Evolutionary conservation across 1,139 yeast species (phyloP).

Genomic region (Chernovozyma aurita): DNA sequence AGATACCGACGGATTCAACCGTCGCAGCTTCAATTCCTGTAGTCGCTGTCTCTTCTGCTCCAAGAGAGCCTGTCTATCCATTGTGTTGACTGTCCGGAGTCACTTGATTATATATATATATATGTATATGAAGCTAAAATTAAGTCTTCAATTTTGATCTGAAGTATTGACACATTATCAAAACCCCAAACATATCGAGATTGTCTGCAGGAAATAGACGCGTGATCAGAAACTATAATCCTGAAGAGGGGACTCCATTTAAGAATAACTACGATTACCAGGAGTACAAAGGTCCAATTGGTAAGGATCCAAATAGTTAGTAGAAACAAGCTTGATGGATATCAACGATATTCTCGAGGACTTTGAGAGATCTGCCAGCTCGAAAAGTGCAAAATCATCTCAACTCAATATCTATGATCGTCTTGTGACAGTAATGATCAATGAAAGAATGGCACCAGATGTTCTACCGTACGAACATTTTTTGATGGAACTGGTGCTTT

Average conservation of each 20-base stretch:
- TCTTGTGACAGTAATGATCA: constrained; percentile 68
- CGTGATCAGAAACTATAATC: too few relatives aligned
- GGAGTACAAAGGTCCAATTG: too few relatives aligned
- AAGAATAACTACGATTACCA: too few relatives aligned
- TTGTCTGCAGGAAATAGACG: too few relatives aligned
- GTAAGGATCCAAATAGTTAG: too few relatives aligned
- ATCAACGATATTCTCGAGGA: constrained; percentile 68
- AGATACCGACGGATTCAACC: constrained; percentile 12
- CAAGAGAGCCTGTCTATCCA: constrained; percentile 38
- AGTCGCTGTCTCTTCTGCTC: constrained; percentile 42
- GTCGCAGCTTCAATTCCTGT: constrained; percentile 33
- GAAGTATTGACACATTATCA: too few relatives aligned
- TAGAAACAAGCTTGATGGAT: too few relatives aligned
- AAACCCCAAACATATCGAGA: too few relatives aligned
- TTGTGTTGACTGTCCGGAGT: too few relatives aligned
- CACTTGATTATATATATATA: constrained; percentile 5
- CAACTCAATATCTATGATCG: constrained; percentile 30
- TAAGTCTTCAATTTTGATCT: too few relatives aligned
- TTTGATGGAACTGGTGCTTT: constrained; percentile 54
- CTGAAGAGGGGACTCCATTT: too few relatives aligned
- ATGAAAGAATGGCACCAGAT: constrained; percentile 84
- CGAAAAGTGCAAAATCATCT: constrained; percentile 12
- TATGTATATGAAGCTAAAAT: neutral
- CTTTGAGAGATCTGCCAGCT: constrained; percentile 36
- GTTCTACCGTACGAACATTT: constrained; percentile 64